Conservation (phyloP, 495 filamentous ascomycete species). For the Tuber melanosporum region DNA sequence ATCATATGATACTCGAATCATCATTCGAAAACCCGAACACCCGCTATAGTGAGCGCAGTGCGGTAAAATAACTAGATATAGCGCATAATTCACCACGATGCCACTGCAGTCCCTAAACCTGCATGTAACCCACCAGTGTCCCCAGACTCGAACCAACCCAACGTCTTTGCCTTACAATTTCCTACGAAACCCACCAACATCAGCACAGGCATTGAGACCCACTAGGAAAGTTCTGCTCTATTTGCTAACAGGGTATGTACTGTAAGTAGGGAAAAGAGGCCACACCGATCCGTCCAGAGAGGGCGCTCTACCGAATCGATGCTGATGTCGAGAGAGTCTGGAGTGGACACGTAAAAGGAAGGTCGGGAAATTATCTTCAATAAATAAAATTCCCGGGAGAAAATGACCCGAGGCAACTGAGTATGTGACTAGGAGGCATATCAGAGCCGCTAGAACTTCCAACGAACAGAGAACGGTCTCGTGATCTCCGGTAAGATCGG, state of each 20-base stretch:
- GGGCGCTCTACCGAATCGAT: no score
- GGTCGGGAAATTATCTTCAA: background rate
- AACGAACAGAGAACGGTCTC: background rate
- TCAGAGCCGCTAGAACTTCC: background rate
- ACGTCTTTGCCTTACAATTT: no score
- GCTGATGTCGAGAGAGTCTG: no score
- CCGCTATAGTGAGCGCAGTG: background rate
- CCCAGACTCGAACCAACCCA: no score
- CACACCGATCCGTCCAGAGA: no score
- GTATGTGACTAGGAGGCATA: no score
- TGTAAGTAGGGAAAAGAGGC: no score
- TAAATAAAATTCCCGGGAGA: background rate
- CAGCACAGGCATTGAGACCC: background rate
- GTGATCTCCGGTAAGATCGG: background rate
- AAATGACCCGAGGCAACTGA: background rate
- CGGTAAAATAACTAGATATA: background rate
- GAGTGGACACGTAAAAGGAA: background rate
- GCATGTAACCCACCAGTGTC: no score
- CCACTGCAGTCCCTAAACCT: no score
- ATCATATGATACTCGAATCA: background rate
- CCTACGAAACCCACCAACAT: no score
- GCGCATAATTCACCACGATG: no score
- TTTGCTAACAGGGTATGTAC: no score
- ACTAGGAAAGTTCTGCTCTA: background rate
- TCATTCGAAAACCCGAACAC: background rate